Evolutionary conservation across 2,329 filamentous ascomycete species (phyloP), one percentile per base, ranked within the genome.

Genomic region (Aspergillus sp.): DNA sequence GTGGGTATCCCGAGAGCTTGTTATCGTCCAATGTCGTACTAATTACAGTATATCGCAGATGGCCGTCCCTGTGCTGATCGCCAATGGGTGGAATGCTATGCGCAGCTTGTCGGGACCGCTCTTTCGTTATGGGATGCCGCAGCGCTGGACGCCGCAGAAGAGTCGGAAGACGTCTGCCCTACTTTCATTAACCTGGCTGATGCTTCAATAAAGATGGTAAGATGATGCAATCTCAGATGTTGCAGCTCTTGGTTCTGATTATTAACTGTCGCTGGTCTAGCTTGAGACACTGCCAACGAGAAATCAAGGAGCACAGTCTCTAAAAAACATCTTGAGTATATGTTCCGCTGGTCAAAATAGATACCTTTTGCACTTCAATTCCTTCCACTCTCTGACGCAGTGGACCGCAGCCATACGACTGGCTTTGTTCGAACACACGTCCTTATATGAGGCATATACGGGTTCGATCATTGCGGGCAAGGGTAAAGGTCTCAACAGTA

Each of bases 141-240:
- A 65, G 92, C 95, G 74, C 84, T 98, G 60, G 95, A 99, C 79
- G 88, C 87, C 41, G 93, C 91, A 12, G 92, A 91, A 38, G 89
- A 92, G 68, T 87, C 95, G 70, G 90, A 89, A 65, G 91, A 96
- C 72, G 91, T 96, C 51, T 81, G 94, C 45, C 92, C 92, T 32
- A 95, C 91, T 54, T 99, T 97, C 74, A 93, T 99, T 76, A 99
- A 99, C 72, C 80, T 99, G 61, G 96, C 95, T 6, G 95, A 99
- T 83, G 95, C 95, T 19, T 97, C 95, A 0, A 92, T 99, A 69
- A 97, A 96, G 78, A 97, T 98, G 92, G 95, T 97, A 84, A 67
- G 78, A 65, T 59, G 8, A 19, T 13, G 41, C 19, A 30, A 43
- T n/a, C 4, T 21, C 9, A 3, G n/a, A 25, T 17, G 25, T 39